phyloP scores from a whole-genome alignment of 176 grass and related monocot species.

The Elymus sibiricus region DNA sequence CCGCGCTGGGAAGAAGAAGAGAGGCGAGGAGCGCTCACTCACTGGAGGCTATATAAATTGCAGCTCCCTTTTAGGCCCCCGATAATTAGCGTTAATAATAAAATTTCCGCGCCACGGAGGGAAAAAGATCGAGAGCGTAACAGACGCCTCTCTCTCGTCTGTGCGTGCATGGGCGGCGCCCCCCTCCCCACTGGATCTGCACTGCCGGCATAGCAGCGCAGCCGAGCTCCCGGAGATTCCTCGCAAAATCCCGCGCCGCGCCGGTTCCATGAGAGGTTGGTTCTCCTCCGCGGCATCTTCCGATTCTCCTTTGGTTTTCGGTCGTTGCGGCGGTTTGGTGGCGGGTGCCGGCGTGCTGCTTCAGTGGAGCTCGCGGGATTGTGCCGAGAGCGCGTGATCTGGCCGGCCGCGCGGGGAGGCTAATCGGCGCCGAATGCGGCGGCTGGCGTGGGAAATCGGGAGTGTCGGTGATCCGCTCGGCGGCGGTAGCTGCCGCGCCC shows the following conservation, averaged over 20 bases:
- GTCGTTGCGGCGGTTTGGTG: too few species aligned
- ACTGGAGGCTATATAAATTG: constrained; percentile 21
- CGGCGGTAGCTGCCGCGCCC: background rate
- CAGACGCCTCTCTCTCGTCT: background rate
- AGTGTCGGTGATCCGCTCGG: background rate
- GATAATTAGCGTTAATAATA: constrained; percentile 34
- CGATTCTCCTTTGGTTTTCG: background rate
- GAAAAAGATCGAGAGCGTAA: constrained; percentile 12
- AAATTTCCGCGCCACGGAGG: background rate
- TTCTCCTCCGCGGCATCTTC: too few species aligned
- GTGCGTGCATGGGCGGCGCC: constrained; percentile 22
- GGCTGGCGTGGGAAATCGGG: background rate
- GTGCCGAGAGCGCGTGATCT: background rate
- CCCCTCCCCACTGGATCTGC: constrained; percentile 41
- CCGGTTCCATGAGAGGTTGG: constrained; percentile 46
- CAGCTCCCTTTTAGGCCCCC: background rate
- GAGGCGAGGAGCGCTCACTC: background rate
- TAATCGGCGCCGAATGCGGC: background rate
- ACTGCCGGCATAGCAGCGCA: constrained; percentile 5
- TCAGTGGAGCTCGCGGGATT: background rate
- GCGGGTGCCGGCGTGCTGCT: background rate
- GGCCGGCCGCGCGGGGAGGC: background rate
- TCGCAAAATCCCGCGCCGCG: constrained; percentile 12
- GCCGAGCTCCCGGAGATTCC: background rate
- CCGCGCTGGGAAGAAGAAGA: constrained; percentile 11